A percentile compares a stretch with the other conserved stretches of the same genome.
These are phyloP conservation scores for Corylus heterophylla DNA, from an alignment of 306 rosid species.

Conservation along the genomic window DNA sequence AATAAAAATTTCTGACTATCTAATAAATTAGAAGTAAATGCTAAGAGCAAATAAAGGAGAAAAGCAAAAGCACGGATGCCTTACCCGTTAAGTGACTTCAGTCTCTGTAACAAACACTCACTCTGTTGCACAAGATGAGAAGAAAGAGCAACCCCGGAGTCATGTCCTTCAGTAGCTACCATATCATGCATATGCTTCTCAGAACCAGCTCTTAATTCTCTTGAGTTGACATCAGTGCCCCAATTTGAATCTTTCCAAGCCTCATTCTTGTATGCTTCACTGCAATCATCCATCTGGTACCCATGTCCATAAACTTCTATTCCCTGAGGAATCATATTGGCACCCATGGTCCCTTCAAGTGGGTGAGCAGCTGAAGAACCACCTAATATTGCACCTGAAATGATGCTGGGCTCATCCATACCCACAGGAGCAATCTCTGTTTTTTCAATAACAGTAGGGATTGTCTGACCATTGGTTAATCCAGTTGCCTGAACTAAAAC, in stretches of 20 bases:
- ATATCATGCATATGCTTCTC: conserved; percentile 17
- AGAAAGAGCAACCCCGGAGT: conserved; percentile 46
- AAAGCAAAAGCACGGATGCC: conserved; percentile 13
- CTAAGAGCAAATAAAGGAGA: conserved; percentile 18
- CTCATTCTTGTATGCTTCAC: conserved; percentile 36
- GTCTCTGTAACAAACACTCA: conserved; percentile 66
- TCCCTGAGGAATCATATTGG: conserved; percentile 31
- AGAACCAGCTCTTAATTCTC: conserved; percentile 32
- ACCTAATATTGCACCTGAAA: conserved; percentile 32
- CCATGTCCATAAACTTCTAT: conserved; percentile 34
- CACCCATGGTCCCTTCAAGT: conserved; percentile 31
- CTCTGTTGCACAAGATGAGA: conserved; percentile 50
- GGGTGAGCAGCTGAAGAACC: conserved; percentile 36
- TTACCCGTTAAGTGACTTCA: conserved; percentile 67
- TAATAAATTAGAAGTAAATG: conserved; percentile 17
- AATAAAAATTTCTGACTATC: not conserved
- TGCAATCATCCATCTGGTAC: conserved; percentile 45
- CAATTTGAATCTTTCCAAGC: conserved; percentile 30
- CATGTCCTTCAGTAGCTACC: conserved; percentile 37
- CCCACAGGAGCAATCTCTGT: conserved; percentile 33
- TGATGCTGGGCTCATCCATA: conserved; percentile 32
- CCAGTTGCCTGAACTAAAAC: conserved; percentile 57
- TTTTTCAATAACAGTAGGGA: conserved; percentile 34
- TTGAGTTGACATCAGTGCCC: conserved; percentile 38
- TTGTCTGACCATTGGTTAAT: conserved; percentile 34